A percentile compares a stretch with the other conserved stretches of the same genome.
These are phyloP conservation scores for Melocanna baccifera DNA, from an alignment of 176 grass and related monocot species.

Conservation along the genomic window DNA sequence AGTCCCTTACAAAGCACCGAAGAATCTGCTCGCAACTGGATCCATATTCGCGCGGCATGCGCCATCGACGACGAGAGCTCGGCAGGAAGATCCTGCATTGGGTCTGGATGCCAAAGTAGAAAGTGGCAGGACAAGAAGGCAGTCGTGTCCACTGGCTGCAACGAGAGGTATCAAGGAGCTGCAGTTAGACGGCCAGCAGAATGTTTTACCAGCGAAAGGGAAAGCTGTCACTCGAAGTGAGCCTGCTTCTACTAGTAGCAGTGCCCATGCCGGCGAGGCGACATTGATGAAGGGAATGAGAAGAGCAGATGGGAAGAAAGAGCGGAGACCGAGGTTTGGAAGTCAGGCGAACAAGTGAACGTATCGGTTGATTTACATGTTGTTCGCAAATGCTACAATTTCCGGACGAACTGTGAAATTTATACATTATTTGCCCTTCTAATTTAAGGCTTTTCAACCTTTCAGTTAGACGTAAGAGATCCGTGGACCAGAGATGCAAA, in stretches of 20 bases:
- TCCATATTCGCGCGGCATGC: neutral
- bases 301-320: slow-evolving; percentile 14
- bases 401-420: neutral
- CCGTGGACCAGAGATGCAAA: neutral
- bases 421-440: neutral
- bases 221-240: neutral
- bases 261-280: neutral
- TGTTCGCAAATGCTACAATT: neutral
- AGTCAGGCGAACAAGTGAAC: neutral
- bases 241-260: neutral
- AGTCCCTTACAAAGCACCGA: slow-evolving; percentile 10
- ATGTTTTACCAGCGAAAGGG: neutral
- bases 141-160: neutral
- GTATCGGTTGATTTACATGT: neutral
- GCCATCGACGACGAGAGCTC: neutral
- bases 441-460: no score
- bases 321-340: neutral
- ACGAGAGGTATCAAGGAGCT: slow-evolving; percentile 1
- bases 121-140: neutral
- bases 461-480: neutral
- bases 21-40: slow-evolving; percentile 32
- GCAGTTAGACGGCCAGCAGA: neutral
- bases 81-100: neutral
- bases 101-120: neutral
- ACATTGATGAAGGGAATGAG: neutral